Percentiles rank a stretch among this genome's conserved stretches.
Conservation (phyloP, 2,329 filamentous ascomycete genomes). For the Penicillium oxalicum region DNA sequence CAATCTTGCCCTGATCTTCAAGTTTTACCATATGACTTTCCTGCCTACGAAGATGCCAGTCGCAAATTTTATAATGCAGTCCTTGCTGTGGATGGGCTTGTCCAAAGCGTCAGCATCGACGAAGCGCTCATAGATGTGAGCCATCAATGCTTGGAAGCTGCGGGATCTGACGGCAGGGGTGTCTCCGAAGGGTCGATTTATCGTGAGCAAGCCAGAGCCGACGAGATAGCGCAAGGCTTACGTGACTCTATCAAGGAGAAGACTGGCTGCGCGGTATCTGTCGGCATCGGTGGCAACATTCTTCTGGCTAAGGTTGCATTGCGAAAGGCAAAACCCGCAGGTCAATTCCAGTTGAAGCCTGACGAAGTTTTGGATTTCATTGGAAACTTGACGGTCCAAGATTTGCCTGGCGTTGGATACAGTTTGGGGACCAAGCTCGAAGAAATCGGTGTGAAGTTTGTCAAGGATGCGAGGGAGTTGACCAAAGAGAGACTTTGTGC, state of each 20-base stretch:
- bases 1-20: constrained; percentile 80
- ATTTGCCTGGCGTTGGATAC: constrained; percentile 85
- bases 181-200: constrained; percentile 63
- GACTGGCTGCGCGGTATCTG: constrained; percentile 81
- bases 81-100: constrained; percentile 68
- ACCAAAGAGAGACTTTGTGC: constrained; percentile 70
- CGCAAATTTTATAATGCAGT: constrained; percentile 81
- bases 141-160: constrained; percentile 57
- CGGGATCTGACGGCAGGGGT: constrained; percentile 60
- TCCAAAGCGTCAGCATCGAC: constrained; percentile 96
- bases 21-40: constrained; percentile 91
- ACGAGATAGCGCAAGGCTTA: constrained; percentile 62
- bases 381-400: constrained; percentile 68
- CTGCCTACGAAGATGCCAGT: constrained; percentile 88
- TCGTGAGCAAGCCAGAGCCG: constrained; percentile 72
- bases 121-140: constrained; percentile 88
- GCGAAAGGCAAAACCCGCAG: constrained; percentile 87
- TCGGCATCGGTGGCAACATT: constrained; percentile 88
- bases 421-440: constrained; percentile 84
- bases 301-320: constrained; percentile 85
- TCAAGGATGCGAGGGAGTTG: constrained; percentile 73
- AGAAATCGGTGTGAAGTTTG: constrained; percentile 72
- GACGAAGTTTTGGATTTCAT: constrained; percentile 73
- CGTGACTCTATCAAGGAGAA: constrained; percentile 64
- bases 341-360: constrained; percentile 81